Evolutionary conservation across 164 flowering plant genomes (phyloP).

Genomic region (Santalum album): DNA sequence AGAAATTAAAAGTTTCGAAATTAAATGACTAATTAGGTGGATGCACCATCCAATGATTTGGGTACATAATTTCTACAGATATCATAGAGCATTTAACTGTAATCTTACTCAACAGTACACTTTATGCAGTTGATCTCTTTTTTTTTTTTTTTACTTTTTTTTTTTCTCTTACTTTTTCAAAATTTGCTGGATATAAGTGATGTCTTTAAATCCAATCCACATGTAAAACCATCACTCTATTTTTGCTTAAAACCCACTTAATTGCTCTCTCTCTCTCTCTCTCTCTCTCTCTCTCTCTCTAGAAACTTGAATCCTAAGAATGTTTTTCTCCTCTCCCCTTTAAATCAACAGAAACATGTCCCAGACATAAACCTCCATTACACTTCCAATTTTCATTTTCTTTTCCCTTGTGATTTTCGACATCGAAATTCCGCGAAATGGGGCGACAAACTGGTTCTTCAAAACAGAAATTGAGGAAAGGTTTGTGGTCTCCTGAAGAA

Average conservation of each 20-base stretch:
- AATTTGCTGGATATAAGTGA: slow-evolving; percentile 18
- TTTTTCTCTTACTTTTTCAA: too few relatives aligned
- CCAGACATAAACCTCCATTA: not conserved
- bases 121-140: slow-evolving; percentile 6
- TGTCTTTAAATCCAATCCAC: slow-evolving; percentile 64
- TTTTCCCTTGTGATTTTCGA: too few relatives aligned
- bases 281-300: too few relatives aligned
- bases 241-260: slow-evolving; percentile 81
- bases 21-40: not conserved
- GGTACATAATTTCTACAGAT: not conserved
- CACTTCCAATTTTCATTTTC: slow-evolving; percentile 2
- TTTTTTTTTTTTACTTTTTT: slow-evolving; percentile 4
- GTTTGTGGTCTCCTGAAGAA: slow-evolving; percentile 95
- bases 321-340: slow-evolving; percentile 25
- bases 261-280: slow-evolving; percentile 32
- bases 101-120: slow-evolving; percentile 11
- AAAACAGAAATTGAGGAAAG: slow-evolving; percentile 72
- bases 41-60: not conserved
- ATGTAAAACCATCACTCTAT: slow-evolving; percentile 33
- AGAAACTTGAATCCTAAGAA: slow-evolving; percentile 65
- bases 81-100: not conserved
- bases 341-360: slow-evolving; percentile 21
- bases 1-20: too few relatives aligned
- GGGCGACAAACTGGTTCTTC: slow-evolving; percentile 55
- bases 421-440: slow-evolving; percentile 21